Base-by-base conservation (phyloP, 163 green algal genomes). In the Chlamydomonas reinhardtii region DNA sequence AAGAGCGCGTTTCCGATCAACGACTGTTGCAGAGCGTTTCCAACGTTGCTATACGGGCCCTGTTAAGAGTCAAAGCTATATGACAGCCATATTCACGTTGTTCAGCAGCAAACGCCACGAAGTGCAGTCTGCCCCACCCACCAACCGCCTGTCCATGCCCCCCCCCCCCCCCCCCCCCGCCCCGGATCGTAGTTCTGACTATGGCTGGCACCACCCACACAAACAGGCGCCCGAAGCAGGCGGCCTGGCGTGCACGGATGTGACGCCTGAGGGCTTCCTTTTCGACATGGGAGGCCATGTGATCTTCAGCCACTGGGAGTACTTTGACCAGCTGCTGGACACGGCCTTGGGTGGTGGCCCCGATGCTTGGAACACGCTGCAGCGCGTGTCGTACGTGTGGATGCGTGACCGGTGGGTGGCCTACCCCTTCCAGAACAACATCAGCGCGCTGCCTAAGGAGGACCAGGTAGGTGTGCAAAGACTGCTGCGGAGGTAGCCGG, bases 271-370 rank as follows among this genome's bases (percentile, higher is more conserved):
- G 82, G 96, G 96, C 68, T 99, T 99, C 74, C 86, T 98, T n/a
- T 99, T 98, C 89, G 96, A 99, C 91, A 99, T 99, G 96, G 96
- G 96, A 31, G 96, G 96, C 32, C 96, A 99, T 70, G 96, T 99
- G 73, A 98, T 98, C 59, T 98, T 98, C 89, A 95, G 89, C 39
- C 96, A 99, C 92, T 99, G 97, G 92, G 90, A 96, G 52, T 99
- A 98, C 90, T 99, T 99, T 91, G 96, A 99, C 89, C 92, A 98
- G 73, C 89, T 98, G 16, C 73, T 98, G 16, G 93, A 97, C 74
- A 81, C 88, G 6, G 94, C 92, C 1, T 77, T 94, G 37, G 93
- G 89, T 71, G 73, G 48, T 12, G 88, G 89, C 34, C 34, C 65
- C 19, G 90, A 94, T 0, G 80, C 87, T 12, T 98, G 96, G 96